phyloP scores from a whole-genome alignment of 129 eudicot genomes.

The Heracleum sosnowskyi region DNA sequence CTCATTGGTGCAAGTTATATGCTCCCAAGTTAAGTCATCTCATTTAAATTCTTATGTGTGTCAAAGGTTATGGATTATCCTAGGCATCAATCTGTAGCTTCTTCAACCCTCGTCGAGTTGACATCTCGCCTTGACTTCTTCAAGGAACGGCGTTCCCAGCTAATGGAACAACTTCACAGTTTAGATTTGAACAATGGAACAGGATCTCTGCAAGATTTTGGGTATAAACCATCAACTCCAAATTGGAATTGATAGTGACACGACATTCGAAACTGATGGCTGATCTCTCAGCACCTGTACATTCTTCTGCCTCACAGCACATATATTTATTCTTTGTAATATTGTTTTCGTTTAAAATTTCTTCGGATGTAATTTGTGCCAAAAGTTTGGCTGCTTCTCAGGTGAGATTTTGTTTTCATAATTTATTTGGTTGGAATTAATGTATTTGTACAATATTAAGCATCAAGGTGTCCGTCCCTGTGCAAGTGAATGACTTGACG shows the following conservation, averaged over 20 bases:
- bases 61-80: constrained; percentile 59
- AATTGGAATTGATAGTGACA: constrained; percentile 43
- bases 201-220: constrained; percentile 49
- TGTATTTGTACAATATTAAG: constrained; percentile 4
- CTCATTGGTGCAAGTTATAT: background rate
- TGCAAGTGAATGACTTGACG: background rate
- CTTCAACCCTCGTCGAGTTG: constrained; percentile 83
- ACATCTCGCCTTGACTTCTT: constrained; percentile 94
- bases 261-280: background rate
- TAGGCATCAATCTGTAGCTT: constrained; percentile 62
- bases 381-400: background rate
- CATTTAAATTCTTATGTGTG: background rate
- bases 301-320: constrained; percentile 2
- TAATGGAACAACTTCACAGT: constrained; percentile 93
- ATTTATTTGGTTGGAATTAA: background rate
- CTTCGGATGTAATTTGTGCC: background rate
- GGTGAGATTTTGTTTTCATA: background rate
- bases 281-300: background rate
- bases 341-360: background rate
- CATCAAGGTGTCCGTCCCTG: background rate
- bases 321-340: background rate
- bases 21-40: background rate
- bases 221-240: constrained; percentile 69
- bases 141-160: constrained; percentile 85
- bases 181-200: constrained; percentile 66